Percentiles rank a stretch among this genome's conserved stretches.
Conservation (phyloP, 345 rosid genomes). For the Arabis hirsuta region DNA sequence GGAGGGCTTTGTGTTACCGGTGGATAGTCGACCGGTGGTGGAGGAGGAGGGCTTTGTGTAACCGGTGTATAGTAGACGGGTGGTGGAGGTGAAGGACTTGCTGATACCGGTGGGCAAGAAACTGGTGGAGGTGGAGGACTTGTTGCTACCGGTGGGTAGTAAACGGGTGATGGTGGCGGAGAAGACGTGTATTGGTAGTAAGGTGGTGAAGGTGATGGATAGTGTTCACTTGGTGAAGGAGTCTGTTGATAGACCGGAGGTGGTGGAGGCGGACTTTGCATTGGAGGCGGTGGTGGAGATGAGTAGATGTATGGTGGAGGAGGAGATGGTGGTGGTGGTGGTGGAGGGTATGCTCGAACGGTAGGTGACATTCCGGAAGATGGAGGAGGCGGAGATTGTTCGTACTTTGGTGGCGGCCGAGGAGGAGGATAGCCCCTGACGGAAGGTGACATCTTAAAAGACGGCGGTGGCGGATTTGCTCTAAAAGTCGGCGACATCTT, state of each 20-base stretch:
- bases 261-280: conserved; percentile 24
- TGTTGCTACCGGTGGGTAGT: conserved; percentile 25
- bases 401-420: neutral
- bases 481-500: conserved; percentile 38
- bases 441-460: conserved; percentile 28
- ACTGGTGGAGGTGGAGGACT: conserved; percentile 22
- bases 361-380: conserved; percentile 38
- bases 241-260: conserved; percentile 20
- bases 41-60: conserved; percentile 29
- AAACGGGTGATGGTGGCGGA: conserved; percentile 39
- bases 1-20: conserved; percentile 26
- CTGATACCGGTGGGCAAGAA: conserved; percentile 10
- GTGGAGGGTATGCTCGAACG: conserved; percentile 44
- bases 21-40: conserved; percentile 37
- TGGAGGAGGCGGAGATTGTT: conserved; percentile 32
- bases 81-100: conserved; percentile 29
- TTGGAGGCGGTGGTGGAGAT: conserved; percentile 35
- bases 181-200: conserved; percentile 36
- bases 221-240: conserved; percentile 35
- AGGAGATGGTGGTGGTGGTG: conserved; percentile 50
- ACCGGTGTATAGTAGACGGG: conserved; percentile 28
- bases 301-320: conserved; percentile 43
- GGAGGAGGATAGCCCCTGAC: conserved; percentile 30
- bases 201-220: conserved; percentile 43
- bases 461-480: conserved; percentile 14